phyloP scores from a whole-genome alignment of 192 early-diverging fungal species.

The Linnemannia schmuckeri region DNA sequence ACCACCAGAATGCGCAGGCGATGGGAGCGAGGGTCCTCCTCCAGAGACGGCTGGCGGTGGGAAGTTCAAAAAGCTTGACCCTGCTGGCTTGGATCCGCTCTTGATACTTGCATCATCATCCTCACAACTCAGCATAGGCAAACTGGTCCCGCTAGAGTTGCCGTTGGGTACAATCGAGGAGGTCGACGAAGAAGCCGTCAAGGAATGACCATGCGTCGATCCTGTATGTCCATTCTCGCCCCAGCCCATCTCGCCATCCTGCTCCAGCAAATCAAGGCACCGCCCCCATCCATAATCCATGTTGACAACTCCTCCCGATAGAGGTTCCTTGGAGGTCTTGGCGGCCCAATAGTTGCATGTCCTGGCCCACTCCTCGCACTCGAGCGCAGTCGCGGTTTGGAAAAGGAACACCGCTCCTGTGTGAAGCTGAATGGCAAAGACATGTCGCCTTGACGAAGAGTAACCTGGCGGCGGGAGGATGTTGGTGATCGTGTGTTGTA shows the following conservation, averaged over 20 bases:
- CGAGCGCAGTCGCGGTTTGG: constrained; percentile 77
- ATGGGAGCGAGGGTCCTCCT: not conserved
- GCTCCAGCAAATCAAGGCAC: constrained; percentile 42
- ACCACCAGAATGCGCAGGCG: constrained; percentile 23
- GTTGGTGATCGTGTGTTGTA: constrained; percentile 86
- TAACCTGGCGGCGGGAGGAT: constrained; percentile 88
- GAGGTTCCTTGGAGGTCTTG: constrained; percentile 86
- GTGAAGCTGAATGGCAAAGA: constrained; percentile 86
- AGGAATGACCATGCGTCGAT: not conserved
- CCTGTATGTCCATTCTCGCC: not conserved
- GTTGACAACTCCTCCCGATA: constrained; percentile 87
- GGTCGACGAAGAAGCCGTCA: constrained; percentile 2
- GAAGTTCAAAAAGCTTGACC: constrained; percentile 14
- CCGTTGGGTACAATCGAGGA: constrained; percentile 2
- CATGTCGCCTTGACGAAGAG: constrained; percentile 76
- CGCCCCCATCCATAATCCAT: constrained; percentile 93
- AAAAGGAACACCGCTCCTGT: constrained; percentile 88
- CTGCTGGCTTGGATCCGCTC: not conserved
- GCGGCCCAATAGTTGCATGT: constrained; percentile 96
- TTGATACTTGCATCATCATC: constrained; percentile 9
- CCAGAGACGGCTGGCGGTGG: constrained; percentile 6
- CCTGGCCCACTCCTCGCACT: constrained; percentile 84
- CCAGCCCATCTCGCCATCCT: not conserved
- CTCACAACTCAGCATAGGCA: not conserved
- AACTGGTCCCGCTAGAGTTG: constrained; percentile 12